Percentiles rank a stretch among this genome's conserved stretches.
Evolutionary conservation across 495 filamentous ascomycete species (phyloP).

Genomic region (Entonaema liquescens): DNA sequence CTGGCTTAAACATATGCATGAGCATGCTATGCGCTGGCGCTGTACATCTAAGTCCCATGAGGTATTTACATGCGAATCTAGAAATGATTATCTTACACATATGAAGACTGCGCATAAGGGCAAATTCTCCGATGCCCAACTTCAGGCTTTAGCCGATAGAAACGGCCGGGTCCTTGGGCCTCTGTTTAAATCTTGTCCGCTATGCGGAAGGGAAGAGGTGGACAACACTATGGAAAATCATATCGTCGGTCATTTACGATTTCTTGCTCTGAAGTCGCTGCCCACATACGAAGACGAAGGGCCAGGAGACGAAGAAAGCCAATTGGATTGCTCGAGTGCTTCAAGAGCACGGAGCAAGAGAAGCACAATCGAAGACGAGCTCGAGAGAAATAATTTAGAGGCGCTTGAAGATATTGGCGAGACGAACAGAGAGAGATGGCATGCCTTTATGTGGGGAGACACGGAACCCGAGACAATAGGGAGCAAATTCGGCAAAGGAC

Average conservation of each 20-base stretch:
- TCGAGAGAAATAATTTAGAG: background rate
- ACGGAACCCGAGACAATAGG: background rate
- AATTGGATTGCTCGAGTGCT: background rate
- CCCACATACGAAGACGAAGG: slow-evolving; percentile 3
- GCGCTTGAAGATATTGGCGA: background rate
- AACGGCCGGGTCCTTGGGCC: background rate
- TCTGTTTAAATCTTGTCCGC: background rate
- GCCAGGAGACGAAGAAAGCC: background rate
- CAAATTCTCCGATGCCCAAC: background rate
- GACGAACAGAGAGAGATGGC: background rate
- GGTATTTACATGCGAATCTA: background rate
- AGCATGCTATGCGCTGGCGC: background rate
- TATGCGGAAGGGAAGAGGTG: background rate
- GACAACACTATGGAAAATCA: background rate
- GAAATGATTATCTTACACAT: background rate
- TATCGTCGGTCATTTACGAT: slow-evolving; percentile 10
- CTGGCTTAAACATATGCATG: background rate
- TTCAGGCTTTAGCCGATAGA: background rate
- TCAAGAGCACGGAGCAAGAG: background rate
- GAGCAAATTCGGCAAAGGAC: background rate
- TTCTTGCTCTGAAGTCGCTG: slow-evolving; percentile 18
- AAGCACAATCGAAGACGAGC: background rate
- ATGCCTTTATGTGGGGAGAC: background rate
- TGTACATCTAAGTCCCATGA: background rate
- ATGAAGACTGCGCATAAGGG: background rate